Evolutionary conservation across 495 filamentous ascomycete genomes (phyloP).

Genomic region (Astrocystis sublimbata): DNA sequence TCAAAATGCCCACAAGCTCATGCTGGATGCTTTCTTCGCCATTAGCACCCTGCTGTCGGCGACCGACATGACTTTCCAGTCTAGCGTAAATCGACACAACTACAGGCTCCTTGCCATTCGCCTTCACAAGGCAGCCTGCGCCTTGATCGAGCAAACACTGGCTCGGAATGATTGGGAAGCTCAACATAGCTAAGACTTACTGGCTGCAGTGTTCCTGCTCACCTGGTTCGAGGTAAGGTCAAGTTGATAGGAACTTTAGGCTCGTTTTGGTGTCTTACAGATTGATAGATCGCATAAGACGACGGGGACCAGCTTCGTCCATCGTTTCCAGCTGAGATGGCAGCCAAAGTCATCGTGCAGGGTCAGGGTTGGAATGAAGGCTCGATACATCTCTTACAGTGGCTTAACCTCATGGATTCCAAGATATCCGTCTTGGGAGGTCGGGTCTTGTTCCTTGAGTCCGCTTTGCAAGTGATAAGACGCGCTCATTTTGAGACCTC

Average conservation of each 20-base stretch:
- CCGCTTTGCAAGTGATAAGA: slow-evolving; percentile 9
- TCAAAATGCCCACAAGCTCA: not conserved
- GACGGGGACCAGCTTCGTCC: not conserved
- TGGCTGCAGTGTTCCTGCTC: slow-evolving; percentile 12
- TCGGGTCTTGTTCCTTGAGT: slow-evolving; percentile 7
- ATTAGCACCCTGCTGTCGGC: not conserved
- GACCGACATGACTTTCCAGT: not conserved
- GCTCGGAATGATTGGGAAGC: not conserved
- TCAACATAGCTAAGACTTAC: not conserved
- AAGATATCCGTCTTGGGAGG: slow-evolving; percentile 10
- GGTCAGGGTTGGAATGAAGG: not conserved
- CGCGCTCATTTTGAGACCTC: not conserved
- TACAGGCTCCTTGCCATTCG: slow-evolving; percentile 3
- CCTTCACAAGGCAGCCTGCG: slow-evolving; percentile 1
- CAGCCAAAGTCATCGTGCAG: not conserved
- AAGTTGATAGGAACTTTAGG: not conserved
- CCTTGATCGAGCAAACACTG: slow-evolving; percentile 1
- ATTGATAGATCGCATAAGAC: not conserved
- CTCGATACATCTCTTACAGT: slow-evolving; percentile 13
- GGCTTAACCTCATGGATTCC: slow-evolving; percentile 13
- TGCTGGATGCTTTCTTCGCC: not conserved
- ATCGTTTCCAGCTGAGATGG: slow-evolving; percentile 7
- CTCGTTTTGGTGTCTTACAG: not conserved
- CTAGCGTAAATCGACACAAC: not conserved
- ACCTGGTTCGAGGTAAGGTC: slow-evolving; percentile 17